A percentile compares a stretch with the other conserved stretches of the same genome.
phyloP scores from a whole-genome alignment of 2,329 filamentous ascomycete species.

The Beauveria sp. region DNA sequence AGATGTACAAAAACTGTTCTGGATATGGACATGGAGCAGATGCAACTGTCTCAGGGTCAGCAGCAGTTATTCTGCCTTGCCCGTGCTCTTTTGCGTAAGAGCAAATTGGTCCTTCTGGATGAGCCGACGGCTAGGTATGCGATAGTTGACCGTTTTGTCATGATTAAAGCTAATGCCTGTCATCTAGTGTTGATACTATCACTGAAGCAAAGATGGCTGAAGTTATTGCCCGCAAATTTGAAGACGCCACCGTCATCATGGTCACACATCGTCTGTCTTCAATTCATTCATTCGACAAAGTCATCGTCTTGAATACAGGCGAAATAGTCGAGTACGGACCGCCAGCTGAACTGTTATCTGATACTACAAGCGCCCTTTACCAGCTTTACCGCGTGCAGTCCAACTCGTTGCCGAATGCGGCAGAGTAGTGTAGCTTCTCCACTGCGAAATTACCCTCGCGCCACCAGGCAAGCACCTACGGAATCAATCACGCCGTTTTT shows the following conservation, averaged over 20 bases:
- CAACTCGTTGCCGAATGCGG: not conserved
- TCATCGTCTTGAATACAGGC: constrained; percentile 5
- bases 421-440: not conserved
- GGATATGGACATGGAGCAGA: constrained; percentile 1
- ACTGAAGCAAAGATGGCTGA: constrained; percentile 6
- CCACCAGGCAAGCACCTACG: not conserved
- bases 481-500: not conserved
- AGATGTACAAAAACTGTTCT: not conserved
- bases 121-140: constrained; percentile 11
- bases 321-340: constrained; percentile 8
- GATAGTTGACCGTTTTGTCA: constrained; percentile 3
- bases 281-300: constrained; percentile 8
- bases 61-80: constrained; percentile 22
- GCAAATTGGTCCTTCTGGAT: constrained; percentile 8
- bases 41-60: constrained; percentile 23
- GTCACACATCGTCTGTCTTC: constrained; percentile 6
- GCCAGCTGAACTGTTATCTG: constrained; percentile 8
- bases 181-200: constrained; percentile 5
- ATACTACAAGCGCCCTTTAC: constrained; percentile 5
- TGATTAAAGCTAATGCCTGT: constrained; percentile 1
- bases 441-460: not conserved
- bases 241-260: constrained; percentile 9
- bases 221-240: not conserved
- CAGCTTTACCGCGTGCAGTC: constrained; percentile 5
- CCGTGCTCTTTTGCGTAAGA: constrained; percentile 19